Evolutionary conservation across 768 basidiomycete species (phyloP).

Genomic region (Tremella fuciformis): DNA sequence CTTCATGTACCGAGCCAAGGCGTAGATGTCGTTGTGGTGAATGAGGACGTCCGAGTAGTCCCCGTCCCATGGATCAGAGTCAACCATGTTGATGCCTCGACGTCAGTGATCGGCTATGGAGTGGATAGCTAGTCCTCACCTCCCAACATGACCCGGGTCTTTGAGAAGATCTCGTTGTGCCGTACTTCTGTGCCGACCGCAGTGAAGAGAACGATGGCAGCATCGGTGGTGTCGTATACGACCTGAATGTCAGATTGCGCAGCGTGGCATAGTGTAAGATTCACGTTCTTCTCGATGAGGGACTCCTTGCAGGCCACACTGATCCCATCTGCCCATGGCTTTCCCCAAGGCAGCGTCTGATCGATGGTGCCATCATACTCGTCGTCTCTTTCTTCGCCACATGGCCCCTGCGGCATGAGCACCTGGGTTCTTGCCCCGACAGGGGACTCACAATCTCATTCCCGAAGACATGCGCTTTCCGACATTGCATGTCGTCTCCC

Average conservation of each 20-base stretch:
- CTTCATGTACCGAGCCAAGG: constrained; percentile 47
- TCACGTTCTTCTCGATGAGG: constrained; percentile 49
- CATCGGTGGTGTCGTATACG: constrained; percentile 52
- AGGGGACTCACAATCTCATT: constrained; percentile 50
- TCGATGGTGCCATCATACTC: constrained; percentile 46
- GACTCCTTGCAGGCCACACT: constrained; percentile 53
- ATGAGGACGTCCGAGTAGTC: constrained; percentile 49
- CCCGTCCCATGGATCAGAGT: constrained; percentile 51
- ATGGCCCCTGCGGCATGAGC: constrained; percentile 45
- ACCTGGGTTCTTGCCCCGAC: not conserved
- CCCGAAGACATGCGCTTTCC: constrained; percentile 34
- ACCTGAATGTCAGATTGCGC: constrained; percentile 29
- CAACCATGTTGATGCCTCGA: constrained; percentile 52
- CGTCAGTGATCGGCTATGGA: not conserved
- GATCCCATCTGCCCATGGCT: constrained; percentile 51
- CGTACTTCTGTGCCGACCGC: constrained; percentile 46
- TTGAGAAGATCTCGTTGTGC: constrained; percentile 46
- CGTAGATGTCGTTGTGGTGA: constrained; percentile 48
- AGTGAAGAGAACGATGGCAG: constrained; percentile 52
- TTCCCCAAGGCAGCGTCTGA: constrained; percentile 43
- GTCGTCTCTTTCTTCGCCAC: constrained; percentile 53
- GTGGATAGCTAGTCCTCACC: constrained; percentile 28
- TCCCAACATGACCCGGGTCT: constrained; percentile 48
- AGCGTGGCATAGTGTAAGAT: constrained; percentile 6
- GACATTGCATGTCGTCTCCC: constrained; percentile 50